Percentiles rank a stretch among this genome's conserved stretches.
Conservation (phyloP, 2,329 filamentous ascomycete species). For the Ophiostoma perfectum region DNA sequence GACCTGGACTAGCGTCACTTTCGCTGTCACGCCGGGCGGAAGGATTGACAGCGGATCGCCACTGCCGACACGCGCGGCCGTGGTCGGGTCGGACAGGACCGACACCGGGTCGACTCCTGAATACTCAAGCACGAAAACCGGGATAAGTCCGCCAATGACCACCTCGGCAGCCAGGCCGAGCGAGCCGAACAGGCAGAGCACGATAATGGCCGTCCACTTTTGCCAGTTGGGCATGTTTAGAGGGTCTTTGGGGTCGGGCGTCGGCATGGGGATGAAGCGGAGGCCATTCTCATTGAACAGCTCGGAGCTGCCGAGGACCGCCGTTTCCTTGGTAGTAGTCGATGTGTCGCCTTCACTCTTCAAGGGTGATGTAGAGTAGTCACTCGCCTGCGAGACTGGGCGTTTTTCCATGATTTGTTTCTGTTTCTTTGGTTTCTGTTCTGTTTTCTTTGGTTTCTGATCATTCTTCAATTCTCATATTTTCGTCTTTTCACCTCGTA, state of each 20-base stretch:
- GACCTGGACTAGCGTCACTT: neutral
- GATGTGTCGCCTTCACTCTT: neutral
- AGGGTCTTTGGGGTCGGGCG: slow-evolving; percentile 29
- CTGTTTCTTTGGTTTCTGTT: too few species aligned
- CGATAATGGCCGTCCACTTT: slow-evolving; percentile 32
- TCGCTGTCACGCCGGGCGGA: neutral
- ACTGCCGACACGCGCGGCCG: neutral
- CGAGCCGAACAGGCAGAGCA: slow-evolving; percentile 28
- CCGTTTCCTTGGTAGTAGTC: neutral
- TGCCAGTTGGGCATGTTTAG: slow-evolving; percentile 33
- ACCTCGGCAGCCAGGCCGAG: slow-evolving; percentile 32
- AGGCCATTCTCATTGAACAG: slow-evolving; percentile 26
- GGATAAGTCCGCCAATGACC: slow-evolving; percentile 33
- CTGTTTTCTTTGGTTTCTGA: too few species aligned
- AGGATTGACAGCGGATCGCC: neutral
- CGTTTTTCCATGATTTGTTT: neutral
- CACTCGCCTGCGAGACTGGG: neutral
- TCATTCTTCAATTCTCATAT: too few species aligned
- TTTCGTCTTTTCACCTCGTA: too few species aligned
- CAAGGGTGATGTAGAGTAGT: neutral
- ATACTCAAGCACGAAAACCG: slow-evolving; percentile 37
- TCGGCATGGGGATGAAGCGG: slow-evolving; percentile 25
- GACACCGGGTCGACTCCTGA: slow-evolving; percentile 33
- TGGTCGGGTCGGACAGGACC: slow-evolving; percentile 25
- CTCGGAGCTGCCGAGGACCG: slow-evolving; percentile 23